Evolutionary conservation across 176 grass and related monocot species (phyloP), one percentile per base, ranked within the genome.

Genomic region (Thalia dealbata): DNA sequence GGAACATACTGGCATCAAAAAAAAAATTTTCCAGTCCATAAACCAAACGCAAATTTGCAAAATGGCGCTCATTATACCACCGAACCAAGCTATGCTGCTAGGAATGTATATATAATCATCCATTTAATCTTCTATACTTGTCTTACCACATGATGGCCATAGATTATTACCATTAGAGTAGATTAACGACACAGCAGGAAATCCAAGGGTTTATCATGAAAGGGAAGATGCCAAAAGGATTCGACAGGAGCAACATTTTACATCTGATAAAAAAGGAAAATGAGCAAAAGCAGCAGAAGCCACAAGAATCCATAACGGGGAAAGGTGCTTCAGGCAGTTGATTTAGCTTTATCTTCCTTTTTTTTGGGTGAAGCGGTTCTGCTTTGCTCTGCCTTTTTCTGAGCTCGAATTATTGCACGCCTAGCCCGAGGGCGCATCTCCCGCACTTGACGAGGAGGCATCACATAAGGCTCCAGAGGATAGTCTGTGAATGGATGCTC

Each of bases 341-440:
- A 78, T 61, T 80, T 58, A 21, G 72, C 78, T 68, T 84, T 81
- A 12, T 80, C 87, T 78, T 88, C 88, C 78, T 75, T 82, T 29
- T 74, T 56, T 43, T 30, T 48, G 27, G 42, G 29, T 10, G 77
- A 56, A 13, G 55, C 63, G 21, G 73, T 78, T 55, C 72, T 88
- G 67, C 66, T 88, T 65, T 93, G 90, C 59, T 93, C 87, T 19
- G 58, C 26, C 27, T 99, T 99, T 56, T 91, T 99, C 83, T 99
- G 95, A 0, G 95, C 90, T 73, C 95, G 77, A 52, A 93, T 45
- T 55, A 99, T 60, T 1, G 87, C 95, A 14, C 95, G 87, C 59
- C 88, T 88, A 54, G 85, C 90, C 28, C 90, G 78, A 28, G 95
- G 95, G 0, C 95, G 83, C 87, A 99, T 88, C 79, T 99, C 95